A percentile compares a stretch with the other conserved stretches of the same genome.
phyloP scores from a whole-genome alignment of 257 asterid species.

The Solanum pinnatisectum region DNA sequence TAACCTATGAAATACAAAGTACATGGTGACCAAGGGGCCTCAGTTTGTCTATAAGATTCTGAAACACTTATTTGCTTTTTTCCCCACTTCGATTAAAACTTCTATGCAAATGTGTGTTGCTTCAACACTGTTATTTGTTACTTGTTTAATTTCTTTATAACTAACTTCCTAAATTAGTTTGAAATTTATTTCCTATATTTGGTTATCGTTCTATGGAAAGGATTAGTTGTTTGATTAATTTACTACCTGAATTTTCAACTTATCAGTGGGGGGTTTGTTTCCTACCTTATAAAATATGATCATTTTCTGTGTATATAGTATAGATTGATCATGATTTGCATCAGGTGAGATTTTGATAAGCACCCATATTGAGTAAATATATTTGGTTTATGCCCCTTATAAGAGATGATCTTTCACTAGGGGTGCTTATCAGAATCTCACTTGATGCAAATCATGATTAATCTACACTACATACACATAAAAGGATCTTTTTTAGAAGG shows the following conservation, averaged over 20 bases:
- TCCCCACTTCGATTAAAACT: no score
- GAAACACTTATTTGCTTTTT: not conserved
- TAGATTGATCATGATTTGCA: not conserved
- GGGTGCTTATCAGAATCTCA: not conserved
- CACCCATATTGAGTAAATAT: not conserved
- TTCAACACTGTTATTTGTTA: no score
- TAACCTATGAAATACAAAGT: not conserved
- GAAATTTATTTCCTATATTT: not conserved
- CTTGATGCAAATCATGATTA: not conserved
- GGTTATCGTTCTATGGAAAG: not conserved
- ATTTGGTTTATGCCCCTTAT: not conserved
- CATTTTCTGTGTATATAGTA: not conserved
- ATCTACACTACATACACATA: not conserved
- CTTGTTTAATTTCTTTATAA: not conserved
- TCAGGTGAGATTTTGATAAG: not conserved
- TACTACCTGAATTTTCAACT: not conserved
- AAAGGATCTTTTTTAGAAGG: not conserved
- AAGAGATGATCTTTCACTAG: not conserved
- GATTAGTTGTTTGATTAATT: not conserved
- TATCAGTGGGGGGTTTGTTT: not conserved
- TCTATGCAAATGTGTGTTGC: no score
- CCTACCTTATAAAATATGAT: not conserved
- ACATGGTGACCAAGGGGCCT: not conserved
- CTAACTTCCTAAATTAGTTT: not conserved
- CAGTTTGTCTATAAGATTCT: not conserved